Conservation (phyloP, 2,329 filamentous ascomycete genomes). For the Thielaviopsis euricoi region DNA sequence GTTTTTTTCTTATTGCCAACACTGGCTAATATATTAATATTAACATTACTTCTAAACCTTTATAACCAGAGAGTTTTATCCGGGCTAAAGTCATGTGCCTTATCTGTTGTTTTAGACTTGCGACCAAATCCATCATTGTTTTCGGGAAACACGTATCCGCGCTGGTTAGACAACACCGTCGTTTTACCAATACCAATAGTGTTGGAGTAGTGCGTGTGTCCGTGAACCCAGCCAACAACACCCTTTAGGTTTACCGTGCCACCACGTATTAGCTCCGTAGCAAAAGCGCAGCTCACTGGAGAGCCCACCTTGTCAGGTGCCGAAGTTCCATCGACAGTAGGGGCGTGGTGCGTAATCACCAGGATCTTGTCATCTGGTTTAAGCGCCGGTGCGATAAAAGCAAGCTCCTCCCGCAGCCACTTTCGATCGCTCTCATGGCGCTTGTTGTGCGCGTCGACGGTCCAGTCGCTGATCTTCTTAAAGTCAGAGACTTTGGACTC, state of each 20-base stretch:
- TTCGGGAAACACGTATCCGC: slow-evolving; percentile 23
- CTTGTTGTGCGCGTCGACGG: slow-evolving; percentile 29
- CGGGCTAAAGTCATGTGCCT: slow-evolving; percentile 2
- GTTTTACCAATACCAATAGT: slow-evolving; percentile 20
- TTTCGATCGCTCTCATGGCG: slow-evolving; percentile 29
- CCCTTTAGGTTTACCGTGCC: background rate
- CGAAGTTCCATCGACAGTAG: slow-evolving; percentile 30
- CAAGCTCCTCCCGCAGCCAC: slow-evolving; percentile 31
- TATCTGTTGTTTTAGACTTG: background rate
- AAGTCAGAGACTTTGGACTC: slow-evolving; percentile 34
- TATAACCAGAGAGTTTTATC: slow-evolving; percentile 2
- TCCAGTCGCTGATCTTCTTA: slow-evolving; percentile 34
- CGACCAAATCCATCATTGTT: slow-evolving; percentile 3
- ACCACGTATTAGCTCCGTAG: slow-evolving; percentile 27
- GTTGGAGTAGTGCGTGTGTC: slow-evolving; percentile 31
- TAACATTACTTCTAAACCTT: background rate
- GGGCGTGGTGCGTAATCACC: slow-evolving; percentile 41
- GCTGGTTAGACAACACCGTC: slow-evolving; percentile 27
- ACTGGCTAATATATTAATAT: background rate
- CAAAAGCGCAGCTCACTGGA: slow-evolving; percentile 33
- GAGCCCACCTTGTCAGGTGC: slow-evolving; percentile 30
- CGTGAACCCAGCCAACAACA: slow-evolving; percentile 29
- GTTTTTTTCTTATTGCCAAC: background rate
- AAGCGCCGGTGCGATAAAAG: slow-evolving; percentile 7
- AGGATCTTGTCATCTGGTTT: slow-evolving; percentile 17